Evolutionary conservation across 192 early-diverging fungal species (phyloP).

Genomic region (Linnemannia zychae): DNA sequence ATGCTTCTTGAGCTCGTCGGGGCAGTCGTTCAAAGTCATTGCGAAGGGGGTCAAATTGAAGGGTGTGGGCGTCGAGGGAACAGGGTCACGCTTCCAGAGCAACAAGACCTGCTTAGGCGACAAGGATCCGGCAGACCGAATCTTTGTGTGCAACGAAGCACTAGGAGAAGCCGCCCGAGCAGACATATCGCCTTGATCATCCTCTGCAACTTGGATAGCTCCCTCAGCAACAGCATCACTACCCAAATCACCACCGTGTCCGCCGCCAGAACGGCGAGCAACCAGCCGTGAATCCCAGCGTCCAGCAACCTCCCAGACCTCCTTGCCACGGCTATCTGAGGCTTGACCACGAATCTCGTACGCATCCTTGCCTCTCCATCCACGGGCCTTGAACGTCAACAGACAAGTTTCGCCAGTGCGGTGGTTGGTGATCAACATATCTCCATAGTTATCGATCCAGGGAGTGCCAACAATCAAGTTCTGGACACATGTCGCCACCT

Average conservation of each 20-base stretch:
- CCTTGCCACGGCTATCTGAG: constrained; percentile 59
- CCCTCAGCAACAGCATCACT: constrained; percentile 58
- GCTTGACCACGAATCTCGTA: constrained; percentile 73
- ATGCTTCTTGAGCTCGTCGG: constrained; percentile 64
- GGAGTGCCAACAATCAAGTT: constrained; percentile 89
- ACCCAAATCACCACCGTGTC: constrained; percentile 56
- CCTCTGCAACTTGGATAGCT: constrained; percentile 39
- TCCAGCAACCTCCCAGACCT: constrained; percentile 74
- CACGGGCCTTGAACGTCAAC: constrained; percentile 84
- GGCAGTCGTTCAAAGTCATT: constrained; percentile 81
- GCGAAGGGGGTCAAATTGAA: constrained; percentile 87
- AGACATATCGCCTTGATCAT: constrained; percentile 33
- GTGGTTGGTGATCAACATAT: constrained; percentile 86
- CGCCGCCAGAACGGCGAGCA: constrained; percentile 59
- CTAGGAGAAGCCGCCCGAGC: not conserved
- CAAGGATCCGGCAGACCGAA: constrained; percentile 36
- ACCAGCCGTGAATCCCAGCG: constrained; percentile 78
- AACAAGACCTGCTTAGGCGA: constrained; percentile 64
- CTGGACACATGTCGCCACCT: constrained; percentile 88
- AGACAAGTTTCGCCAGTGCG: constrained; percentile 84
- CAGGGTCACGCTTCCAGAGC: constrained; percentile 74
- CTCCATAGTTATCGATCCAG: constrained; percentile 90
- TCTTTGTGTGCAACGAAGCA: constrained; percentile 9
- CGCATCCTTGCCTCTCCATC: constrained; percentile 78
- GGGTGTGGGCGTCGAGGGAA: constrained; percentile 63